phyloP scores from a whole-genome alignment of 192 early-diverging fungal genomes.

The Gonapodya prolifera region DNA sequence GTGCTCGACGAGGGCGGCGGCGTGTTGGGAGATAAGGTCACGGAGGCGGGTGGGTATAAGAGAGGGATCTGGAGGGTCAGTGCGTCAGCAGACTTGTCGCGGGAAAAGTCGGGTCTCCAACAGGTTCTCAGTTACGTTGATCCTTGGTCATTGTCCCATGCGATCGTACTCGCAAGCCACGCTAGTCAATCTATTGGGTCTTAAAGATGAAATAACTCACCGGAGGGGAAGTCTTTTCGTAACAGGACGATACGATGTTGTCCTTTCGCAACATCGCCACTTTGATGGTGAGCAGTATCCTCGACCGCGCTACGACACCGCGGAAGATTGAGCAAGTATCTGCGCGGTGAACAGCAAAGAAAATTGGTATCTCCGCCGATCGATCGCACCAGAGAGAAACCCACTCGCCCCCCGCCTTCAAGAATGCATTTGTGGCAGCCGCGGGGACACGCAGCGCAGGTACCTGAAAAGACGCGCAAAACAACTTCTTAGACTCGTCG shows the following conservation, averaged over 20 bases:
- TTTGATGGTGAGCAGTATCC: slow-evolving; percentile 36
- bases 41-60: not conserved
- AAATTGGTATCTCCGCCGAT: not conserved
- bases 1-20: slow-evolving; percentile 9
- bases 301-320: slow-evolving; percentile 52
- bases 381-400: slow-evolving; percentile 7
- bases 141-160: too few species aligned
- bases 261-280: too few species aligned
- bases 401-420: slow-evolving; percentile 25
- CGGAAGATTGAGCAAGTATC: slow-evolving; percentile 47
- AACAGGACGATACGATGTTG: too few species aligned
- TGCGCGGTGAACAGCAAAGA: slow-evolving; percentile 8
- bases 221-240: too few species aligned
- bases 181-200: too few species aligned
- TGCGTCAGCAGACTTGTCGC: not conserved
- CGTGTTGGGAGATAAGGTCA: not conserved
- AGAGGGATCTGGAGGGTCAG: not conserved
- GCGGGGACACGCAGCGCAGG: slow-evolving; percentile 55
- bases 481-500: slow-evolving; percentile 30
- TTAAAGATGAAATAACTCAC: too few species aligned
- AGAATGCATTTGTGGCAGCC: slow-evolving; percentile 32
- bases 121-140: too few species aligned
- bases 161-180: too few species aligned
- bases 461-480: slow-evolving; percentile 40
- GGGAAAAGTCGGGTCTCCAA: too few species aligned